Conservation (phyloP, 2,329 filamentous ascomycete genomes). For the Ophiostoma perfectum region DNA sequence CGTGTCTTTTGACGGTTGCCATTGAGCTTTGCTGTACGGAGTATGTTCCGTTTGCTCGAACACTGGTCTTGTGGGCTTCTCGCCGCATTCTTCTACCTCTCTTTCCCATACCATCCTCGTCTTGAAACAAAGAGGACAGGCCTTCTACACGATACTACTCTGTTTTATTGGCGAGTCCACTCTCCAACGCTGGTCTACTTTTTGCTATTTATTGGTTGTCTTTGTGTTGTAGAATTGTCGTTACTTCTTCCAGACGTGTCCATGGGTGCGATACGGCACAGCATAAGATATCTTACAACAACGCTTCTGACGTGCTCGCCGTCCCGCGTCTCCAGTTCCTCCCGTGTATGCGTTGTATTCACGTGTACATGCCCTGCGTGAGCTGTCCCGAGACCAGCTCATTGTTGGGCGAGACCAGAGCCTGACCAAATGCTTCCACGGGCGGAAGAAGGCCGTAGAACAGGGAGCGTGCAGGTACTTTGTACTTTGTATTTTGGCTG, state of each 20-base stretch:
- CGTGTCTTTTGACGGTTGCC: neutral
- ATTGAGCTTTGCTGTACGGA: neutral
- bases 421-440: too few relatives aligned
- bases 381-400: neutral
- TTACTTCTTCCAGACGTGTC: neutral
- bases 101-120: neutral
- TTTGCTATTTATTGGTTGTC: neutral
- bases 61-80: neutral
- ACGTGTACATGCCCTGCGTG: neutral
- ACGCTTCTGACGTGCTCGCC: slow-evolving; percentile 13
- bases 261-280: neutral
- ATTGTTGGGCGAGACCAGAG: neutral
- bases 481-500: too few relatives aligned
- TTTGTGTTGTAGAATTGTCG: neutral
- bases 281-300: too few relatives aligned
- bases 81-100: neutral
- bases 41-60: neutral
- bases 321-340: slow-evolving; percentile 18
- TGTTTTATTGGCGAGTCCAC: slow-evolving; percentile 21
- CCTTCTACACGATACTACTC: slow-evolving; percentile 16
- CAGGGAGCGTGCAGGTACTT: neutral
- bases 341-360: neutral
- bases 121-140: slow-evolving; percentile 19
- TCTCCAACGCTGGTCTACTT: neutral
- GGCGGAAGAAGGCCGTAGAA: neutral